These are phyloP conservation scores for Candida cerambycidarum DNA, from an alignment of 805 yeast genomes.

Conservation along the genomic window DNA sequence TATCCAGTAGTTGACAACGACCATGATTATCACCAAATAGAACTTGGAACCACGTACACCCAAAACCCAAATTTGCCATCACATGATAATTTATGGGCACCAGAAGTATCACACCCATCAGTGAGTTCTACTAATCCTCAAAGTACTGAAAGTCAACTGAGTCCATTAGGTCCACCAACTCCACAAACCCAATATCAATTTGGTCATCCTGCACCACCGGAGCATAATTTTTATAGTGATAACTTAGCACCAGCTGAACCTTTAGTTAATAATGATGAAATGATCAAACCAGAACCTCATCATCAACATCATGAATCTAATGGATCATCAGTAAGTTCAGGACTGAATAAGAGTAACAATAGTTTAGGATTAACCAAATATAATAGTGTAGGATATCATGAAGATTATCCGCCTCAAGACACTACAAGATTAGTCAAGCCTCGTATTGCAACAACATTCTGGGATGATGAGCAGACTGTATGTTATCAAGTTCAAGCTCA, in stretches of 20 bases:
- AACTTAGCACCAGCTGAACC: background rate
- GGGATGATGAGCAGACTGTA: constrained; percentile 38
- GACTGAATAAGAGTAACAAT: constrained; percentile 2
- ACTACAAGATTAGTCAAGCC: constrained; percentile 23
- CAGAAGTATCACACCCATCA: no score
- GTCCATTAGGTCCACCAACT: constrained; percentile 10
- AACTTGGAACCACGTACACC: background rate
- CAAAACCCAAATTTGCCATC: background rate
- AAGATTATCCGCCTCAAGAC: constrained; percentile 1
- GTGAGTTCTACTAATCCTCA: no score
- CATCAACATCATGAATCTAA: constrained; percentile 14
- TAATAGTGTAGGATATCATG: constrained; percentile 1
- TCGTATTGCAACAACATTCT: constrained; percentile 32
- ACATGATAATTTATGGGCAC: background rate
- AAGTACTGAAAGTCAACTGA: constrained; percentile 1
- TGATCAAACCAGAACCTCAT: background rate
- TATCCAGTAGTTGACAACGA: constrained; percentile 2
- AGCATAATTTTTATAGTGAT: background rate
- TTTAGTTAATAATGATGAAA: background rate
- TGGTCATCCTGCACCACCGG: constrained; percentile 1
- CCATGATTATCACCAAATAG: constrained; percentile 2
- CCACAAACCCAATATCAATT: constrained; percentile 7
- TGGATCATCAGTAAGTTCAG: constrained; percentile 11
- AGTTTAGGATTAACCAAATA: constrained; percentile 1
- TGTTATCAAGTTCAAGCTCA: constrained; percentile 39